These are phyloP conservation scores for Picea glauca DNA, from an alignment of 75 land plant genomes.

Conservation along the genomic window DNA sequence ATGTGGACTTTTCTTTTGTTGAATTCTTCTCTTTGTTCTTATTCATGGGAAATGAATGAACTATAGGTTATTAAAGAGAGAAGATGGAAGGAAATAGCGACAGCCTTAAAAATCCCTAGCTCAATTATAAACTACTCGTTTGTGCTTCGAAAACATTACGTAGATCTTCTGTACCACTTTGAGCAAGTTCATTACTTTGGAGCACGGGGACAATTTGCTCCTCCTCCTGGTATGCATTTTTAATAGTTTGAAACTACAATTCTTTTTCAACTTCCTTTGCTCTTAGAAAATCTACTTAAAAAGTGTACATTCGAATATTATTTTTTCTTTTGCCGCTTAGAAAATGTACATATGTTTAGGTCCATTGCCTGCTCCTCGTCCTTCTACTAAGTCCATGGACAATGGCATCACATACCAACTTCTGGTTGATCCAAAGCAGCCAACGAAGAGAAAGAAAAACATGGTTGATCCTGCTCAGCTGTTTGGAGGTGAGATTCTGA, in stretches of 20 bases:
- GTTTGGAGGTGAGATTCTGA: constrained; percentile 9
- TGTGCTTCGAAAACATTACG: constrained; percentile 32
- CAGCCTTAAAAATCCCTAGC: constrained; percentile 22
- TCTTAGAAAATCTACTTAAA: neutral
- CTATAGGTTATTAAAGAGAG: constrained; percentile 34
- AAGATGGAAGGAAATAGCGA: constrained; percentile 34
- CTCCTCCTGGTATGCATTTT: constrained; percentile 18
- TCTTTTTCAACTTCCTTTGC: neutral
- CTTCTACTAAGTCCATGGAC: constrained; percentile 7
- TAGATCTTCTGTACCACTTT: constrained; percentile 24
- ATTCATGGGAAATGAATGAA: neutral
- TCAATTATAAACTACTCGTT: constrained; percentile 31
- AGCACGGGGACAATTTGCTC: constrained; percentile 9
- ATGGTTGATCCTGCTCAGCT: neutral
- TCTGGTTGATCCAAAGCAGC: constrained; percentile 2
- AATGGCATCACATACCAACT: neutral
- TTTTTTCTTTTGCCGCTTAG: neutral
- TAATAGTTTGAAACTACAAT: neutral
- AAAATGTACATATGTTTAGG: constrained; percentile 9
- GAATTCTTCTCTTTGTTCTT: too few species aligned
- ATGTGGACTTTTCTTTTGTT: neutral
- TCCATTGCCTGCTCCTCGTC: constrained; percentile 10
- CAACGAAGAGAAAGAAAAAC: constrained; percentile 10
- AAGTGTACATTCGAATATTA: neutral
- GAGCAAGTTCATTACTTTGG: constrained; percentile 36